Conservation (phyloP, 148 eudicot species). For the Fagopyrum esculentum region DNA sequence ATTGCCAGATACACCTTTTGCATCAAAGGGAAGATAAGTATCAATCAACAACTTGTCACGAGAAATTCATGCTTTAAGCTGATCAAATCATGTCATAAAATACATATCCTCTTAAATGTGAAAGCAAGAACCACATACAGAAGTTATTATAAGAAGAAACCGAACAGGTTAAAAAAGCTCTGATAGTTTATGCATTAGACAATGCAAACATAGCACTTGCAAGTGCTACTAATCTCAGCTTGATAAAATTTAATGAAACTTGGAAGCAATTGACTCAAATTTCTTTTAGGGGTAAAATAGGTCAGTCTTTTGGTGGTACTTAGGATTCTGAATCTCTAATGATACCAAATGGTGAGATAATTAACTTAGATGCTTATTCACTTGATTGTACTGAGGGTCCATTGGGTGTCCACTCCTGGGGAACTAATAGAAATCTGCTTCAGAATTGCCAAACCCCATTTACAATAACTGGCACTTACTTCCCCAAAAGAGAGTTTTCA, state of each 20-base stretch:
- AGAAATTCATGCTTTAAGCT: not conserved
- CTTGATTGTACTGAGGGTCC: not conserved
- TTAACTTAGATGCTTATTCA: not conserved
- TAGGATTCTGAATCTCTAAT: not conserved
- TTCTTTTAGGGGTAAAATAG: not conserved
- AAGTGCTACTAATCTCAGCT: not conserved
- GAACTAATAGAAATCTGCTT: not conserved
- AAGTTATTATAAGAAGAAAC: not conserved
- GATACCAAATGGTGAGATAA: not conserved
- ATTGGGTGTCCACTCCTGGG: not conserved
- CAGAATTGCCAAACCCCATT: not conserved
- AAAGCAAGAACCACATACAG: not conserved
- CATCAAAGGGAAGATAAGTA: not conserved
- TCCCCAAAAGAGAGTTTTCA: not conserved
- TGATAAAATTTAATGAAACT: not conserved
- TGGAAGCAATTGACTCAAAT: not conserved
- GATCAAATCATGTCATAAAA: not conserved
- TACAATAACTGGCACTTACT: not conserved
- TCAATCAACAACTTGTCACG: not conserved
- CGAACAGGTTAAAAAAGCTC: not conserved
- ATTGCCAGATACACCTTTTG: slow-evolving; percentile 87
- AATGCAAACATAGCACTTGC: not conserved
- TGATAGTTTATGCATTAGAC: not conserved
- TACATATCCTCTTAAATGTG: not conserved
- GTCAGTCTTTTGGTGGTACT: not conserved